Conservation (phyloP, 106 monocot species). For the Platanthera guangdongensis region DNA sequence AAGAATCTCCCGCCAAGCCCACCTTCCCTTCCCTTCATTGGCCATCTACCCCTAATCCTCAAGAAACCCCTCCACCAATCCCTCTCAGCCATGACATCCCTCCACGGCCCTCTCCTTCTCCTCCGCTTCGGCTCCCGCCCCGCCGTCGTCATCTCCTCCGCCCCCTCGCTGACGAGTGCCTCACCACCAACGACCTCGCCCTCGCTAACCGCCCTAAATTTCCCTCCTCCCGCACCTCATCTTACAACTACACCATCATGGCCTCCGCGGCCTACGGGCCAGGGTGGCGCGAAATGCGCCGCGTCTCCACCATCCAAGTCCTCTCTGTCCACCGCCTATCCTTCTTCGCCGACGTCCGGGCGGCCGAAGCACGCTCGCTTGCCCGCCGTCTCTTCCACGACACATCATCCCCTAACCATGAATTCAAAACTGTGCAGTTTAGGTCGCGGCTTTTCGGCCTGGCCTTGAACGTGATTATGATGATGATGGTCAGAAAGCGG, state of each 20-base stretch:
- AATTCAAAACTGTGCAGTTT: slow-evolving; percentile 6
- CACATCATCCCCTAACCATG: not conserved
- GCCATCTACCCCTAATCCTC: not conserved
- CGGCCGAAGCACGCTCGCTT: not conserved
- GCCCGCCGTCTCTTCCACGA: not conserved
- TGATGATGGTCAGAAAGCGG: slow-evolving; percentile 15
- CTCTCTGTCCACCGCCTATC: not conserved
- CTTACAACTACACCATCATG: not conserved
- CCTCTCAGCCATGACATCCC: not conserved
- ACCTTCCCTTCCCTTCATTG: not conserved
- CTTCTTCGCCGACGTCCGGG: not conserved
- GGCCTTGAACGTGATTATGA: slow-evolving; percentile 19
- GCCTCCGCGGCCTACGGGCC: not conserved
- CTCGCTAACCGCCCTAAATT: not conserved
- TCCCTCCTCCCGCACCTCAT: not conserved
- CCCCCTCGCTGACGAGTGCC: not conserved
- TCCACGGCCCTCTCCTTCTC: not conserved
- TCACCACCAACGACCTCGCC: not conserved
- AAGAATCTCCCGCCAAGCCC: not conserved
- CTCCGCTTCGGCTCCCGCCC: slow-evolving; percentile 1
- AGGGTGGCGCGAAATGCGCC: not conserved
- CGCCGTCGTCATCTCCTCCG: not conserved
- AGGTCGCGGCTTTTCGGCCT: slow-evolving; percentile 17
- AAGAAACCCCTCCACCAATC: slow-evolving; percentile 3
- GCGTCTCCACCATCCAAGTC: not conserved